Conservation (phyloP, 116 monocot species). For the Posidonia oceanica region DNA sequence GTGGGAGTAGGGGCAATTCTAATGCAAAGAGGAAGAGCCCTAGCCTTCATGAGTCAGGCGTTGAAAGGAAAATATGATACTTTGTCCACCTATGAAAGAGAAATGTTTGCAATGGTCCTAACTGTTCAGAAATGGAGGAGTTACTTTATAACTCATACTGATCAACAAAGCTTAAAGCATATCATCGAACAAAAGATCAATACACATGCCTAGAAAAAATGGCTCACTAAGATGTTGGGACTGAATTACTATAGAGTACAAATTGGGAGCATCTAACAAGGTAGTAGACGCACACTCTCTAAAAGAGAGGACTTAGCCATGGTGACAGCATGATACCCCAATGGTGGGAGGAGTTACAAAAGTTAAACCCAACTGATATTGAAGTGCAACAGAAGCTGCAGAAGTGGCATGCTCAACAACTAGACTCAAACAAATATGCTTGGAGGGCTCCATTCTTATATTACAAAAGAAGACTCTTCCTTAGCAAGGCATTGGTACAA, state of each 20-base stretch:
- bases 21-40: not conserved
- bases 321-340: too few species aligned
- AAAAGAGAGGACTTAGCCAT: not conserved
- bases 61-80: not conserved
- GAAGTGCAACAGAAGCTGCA: too few species aligned
- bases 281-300: not conserved
- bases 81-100: not conserved
- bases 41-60: slow-evolving; percentile 2
- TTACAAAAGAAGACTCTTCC: too few species aligned
- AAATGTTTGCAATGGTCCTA: not conserved
- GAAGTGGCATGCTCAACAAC: too few species aligned
- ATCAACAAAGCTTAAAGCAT: not conserved
- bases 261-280: not conserved
- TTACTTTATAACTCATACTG: not conserved
- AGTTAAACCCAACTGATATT: too few species aligned
- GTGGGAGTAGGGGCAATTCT: not conserved
- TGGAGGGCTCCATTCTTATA: too few species aligned
- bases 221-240: not conserved
- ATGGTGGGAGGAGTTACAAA: too few species aligned
- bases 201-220: not conserved
- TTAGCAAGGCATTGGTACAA: too few species aligned
- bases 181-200: not conserved
- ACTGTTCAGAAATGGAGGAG: not conserved
- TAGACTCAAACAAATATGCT: too few species aligned
- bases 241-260: not conserved